Percentiles rank a stretch among this genome's conserved stretches.
Conservation (phyloP, 352 stramenopile species). For the Phytopythium aichiense region DNA sequence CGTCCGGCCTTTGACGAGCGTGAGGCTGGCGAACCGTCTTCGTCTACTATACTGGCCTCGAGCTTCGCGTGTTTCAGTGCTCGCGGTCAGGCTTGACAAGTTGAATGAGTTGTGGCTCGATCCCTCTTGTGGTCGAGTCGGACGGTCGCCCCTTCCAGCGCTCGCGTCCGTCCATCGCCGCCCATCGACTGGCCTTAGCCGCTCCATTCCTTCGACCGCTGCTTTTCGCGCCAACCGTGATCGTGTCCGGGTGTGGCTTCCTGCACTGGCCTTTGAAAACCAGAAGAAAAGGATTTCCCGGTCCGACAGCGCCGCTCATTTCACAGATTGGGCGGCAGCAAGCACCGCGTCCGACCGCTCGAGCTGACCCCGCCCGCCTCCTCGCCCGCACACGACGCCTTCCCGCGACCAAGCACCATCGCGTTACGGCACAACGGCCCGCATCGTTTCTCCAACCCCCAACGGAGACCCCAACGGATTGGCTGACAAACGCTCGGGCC, state of each 20-base stretch:
- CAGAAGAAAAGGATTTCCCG: constrained; percentile 1
- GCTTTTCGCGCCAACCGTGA: not conserved
- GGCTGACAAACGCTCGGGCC: constrained; percentile 3
- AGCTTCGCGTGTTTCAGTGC: not conserved
- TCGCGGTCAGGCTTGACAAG: not conserved
- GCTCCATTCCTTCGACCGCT: not conserved
- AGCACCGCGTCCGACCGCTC: constrained; percentile 1
- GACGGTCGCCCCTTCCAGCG: not conserved
- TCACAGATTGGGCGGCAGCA: constrained; percentile 3
- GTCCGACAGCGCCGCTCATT: constrained; percentile 7
- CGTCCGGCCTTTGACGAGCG: not conserved
- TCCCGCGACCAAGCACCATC: not conserved
- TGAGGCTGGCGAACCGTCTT: not conserved
- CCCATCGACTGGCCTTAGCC: not conserved
- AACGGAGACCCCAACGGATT: constrained; percentile 1
- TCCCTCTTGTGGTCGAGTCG: not conserved
- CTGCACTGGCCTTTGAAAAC: constrained; percentile 2
- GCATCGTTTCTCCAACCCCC: not conserved
- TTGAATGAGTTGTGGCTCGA: not conserved
- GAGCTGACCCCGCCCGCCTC: not conserved
- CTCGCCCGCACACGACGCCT: not conserved
- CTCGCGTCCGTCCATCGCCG: constrained; percentile 1
- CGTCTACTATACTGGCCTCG: not conserved
- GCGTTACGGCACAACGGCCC: not conserved
- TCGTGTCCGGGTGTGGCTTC: not conserved